Evolutionary conservation across 2,329 filamentous ascomycete species (phyloP).

Genomic region (Pseudocercospora eumusae): DNA sequence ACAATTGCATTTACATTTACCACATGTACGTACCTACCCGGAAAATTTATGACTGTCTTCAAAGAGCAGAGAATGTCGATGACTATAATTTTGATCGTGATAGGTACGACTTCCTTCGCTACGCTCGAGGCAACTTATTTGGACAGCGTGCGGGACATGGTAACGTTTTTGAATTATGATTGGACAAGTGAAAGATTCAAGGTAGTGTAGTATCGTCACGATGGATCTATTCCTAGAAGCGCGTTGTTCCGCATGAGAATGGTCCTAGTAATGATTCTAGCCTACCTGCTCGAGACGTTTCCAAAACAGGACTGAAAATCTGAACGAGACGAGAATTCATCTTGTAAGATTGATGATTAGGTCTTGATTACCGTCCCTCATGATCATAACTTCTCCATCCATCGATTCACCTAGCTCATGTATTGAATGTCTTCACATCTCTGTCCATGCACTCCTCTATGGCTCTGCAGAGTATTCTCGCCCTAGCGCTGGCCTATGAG

Average conservation of each 20-base stretch:
- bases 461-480: background rate
- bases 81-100: background rate
- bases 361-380: background rate
- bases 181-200: background rate
- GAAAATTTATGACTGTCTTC: conserved; percentile 7
- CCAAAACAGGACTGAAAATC: conserved; percentile 4
- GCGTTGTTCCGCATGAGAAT: background rate
- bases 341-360: background rate
- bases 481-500: background rate
- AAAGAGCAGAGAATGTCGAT: background rate
- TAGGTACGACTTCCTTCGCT: conserved; percentile 10
- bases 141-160: conserved; percentile 1
- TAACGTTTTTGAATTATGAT: background rate
- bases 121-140: background rate
- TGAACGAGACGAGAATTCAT: conserved; percentile 5
- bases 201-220: background rate
- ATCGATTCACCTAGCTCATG: background rate
- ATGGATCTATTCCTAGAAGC: background rate
- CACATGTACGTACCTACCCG: background rate
- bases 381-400: background rate
- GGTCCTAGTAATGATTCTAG: conserved; percentile 2
- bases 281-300: background rate
- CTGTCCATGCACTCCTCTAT: background rate
- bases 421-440: background rate
- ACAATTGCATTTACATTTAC: no score